These are phyloP conservation scores for Dactylorhiza incarnata DNA, from an alignment of 106 monocot genomes.

Conservation along the genomic window DNA sequence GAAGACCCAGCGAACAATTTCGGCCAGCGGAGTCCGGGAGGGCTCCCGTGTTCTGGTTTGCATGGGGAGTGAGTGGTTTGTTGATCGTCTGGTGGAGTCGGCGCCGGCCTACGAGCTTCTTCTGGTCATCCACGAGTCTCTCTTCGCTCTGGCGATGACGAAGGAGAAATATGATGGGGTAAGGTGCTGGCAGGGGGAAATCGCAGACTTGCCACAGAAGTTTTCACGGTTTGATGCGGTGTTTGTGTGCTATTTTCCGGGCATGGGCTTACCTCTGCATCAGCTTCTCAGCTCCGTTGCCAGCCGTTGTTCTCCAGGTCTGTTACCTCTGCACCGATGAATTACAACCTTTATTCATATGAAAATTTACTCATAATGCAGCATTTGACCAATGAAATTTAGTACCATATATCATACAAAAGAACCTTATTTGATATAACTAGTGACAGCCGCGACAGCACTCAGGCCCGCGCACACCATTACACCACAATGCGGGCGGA, in stretches of 20 bases:
- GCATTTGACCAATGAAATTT: too few species aligned
- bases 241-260: conserved; percentile 86
- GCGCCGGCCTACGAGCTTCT: conserved; percentile 12
- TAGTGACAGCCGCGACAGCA: too few species aligned
- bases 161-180: conserved; percentile 15
- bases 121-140: conserved; percentile 12
- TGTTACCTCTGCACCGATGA: not conserved
- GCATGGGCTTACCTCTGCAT: conserved; percentile 46
- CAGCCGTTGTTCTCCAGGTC: conserved; percentile 55
- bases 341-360: not conserved
- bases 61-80: conserved; percentile 13
- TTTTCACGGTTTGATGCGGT: conserved; percentile 67
- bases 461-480: too few species aligned
- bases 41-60: conserved; percentile 12
- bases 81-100: conserved; percentile 1
- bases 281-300: conserved; percentile 35
- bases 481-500: too few species aligned
- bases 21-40: conserved; percentile 4
- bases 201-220: conserved; percentile 49
- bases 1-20: not conserved
- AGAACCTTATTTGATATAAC: too few species aligned
- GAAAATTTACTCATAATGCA: not conserved
- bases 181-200: conserved; percentile 82
- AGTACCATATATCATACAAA: too few species aligned
- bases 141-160: conserved; percentile 16